Conservation (phyloP, 441 rosid species). For the Macaranga tanarius region DNA sequence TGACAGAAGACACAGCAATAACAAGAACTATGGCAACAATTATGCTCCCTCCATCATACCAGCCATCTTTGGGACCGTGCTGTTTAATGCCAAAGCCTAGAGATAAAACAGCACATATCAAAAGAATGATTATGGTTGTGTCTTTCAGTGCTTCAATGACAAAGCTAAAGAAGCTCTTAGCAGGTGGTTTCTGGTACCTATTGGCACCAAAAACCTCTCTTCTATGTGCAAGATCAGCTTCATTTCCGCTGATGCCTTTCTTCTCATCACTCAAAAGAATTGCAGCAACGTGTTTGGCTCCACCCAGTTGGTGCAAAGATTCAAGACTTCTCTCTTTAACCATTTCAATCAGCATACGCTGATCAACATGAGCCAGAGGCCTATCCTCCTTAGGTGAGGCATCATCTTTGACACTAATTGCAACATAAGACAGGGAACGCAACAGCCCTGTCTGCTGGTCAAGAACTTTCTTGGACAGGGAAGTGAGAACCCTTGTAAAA, state of each 20-base stretch:
- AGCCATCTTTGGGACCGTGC: conserved; percentile 43
- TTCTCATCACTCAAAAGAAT: conserved; percentile 30
- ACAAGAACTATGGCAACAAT: conserved; percentile 41
- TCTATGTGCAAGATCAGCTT: conserved; percentile 25
- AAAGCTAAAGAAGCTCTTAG: conserved; percentile 33
- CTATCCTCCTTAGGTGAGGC: background rate
- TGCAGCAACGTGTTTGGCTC: conserved; percentile 29
- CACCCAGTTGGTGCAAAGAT: conserved; percentile 30
- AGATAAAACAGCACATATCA: conserved; percentile 43
- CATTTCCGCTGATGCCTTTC: conserved; percentile 24
- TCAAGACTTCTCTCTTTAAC: conserved; percentile 32
- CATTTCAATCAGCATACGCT: conserved; percentile 23
- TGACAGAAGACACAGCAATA: conserved; percentile 34
- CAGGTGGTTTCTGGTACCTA: conserved; percentile 26
- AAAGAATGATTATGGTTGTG: conserved; percentile 36
- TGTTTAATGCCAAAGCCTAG: conserved; percentile 42
- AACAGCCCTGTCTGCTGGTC: conserved; percentile 13
- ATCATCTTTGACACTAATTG: conserved; percentile 18
- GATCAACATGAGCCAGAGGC: conserved; percentile 9
- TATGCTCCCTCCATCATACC: conserved; percentile 56
- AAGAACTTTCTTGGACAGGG: conserved; percentile 30
- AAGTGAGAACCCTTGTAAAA: conserved; percentile 36
- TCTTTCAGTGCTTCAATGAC: conserved; percentile 45
- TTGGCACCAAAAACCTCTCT: conserved; percentile 37
- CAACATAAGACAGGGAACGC: conserved; percentile 31